Base-by-base conservation (phyloP, 2,329 filamentous ascomycete genomes). In the Diplodia scrobiculata region DNA sequence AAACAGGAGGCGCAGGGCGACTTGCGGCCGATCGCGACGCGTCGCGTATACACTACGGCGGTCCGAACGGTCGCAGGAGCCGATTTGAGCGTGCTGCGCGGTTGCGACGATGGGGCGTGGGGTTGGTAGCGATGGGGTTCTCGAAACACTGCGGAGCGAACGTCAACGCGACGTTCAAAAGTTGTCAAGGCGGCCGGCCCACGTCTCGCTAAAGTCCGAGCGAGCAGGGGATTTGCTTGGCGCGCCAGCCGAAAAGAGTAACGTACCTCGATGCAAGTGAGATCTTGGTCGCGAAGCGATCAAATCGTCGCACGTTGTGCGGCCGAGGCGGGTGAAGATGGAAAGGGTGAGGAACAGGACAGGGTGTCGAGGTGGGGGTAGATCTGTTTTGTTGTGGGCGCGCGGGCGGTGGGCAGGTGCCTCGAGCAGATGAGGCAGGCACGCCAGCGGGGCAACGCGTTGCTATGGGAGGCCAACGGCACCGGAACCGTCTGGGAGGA, bases 91-190 rank as follows among this genome's bases (percentile, higher is more conserved):
- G 45, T 25, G 27, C 5, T 50, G 58, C 58, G 45, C 27, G 53
- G 45, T 19, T 9, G 53, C 27, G 54, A n/a, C 36, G 60, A 63
- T 63, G 60, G 6, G 32, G 45, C 19, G 21, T n/a, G 29, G 51
- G 64, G 10, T 10, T 58, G 45, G 25, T 52, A 34, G 21, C 21
- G 34, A 60, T 48, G 58, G n/a, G 58, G 45, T 50, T n/a, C n/a
- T 62, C 21, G 58, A 62, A 62, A 62, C 58, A 27, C 58, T 62
- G 41, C 45, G 27, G 53, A 41, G 53, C 48, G 41, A 32, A 59
- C 53, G 64, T 50, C 47, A 60, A 59, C 53, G 54, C 64, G 64
- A 51, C 47, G 47, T 65, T 47, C 50, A 65, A 65, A 65, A 65
- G 52, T 50, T 50, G 58, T 58, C 60, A 21, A 53, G 48, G 41